Percentiles rank a stretch among this genome's conserved stretches.
phyloP scores from a whole-genome alignment of 2,329 filamentous ascomycete species.

The Nothomitra cinnamomea region DNA sequence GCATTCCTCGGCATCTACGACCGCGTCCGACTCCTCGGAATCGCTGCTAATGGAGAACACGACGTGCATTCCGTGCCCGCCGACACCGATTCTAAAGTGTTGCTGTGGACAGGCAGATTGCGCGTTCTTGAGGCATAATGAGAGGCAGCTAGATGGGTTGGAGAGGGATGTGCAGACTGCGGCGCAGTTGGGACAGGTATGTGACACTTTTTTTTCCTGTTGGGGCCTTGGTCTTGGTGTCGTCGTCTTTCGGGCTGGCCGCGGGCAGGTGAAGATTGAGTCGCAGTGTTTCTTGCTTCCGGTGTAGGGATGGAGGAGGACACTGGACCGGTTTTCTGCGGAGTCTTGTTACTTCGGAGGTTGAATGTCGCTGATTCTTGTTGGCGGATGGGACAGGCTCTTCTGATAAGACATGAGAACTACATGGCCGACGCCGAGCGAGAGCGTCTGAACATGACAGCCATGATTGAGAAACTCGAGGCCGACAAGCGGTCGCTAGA shows the following conservation, averaged over 20 bases:
- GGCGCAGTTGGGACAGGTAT: conserved; percentile 80
- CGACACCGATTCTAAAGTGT: conserved; percentile 31
- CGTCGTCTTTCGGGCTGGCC: too few relatives aligned
- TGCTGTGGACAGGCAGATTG: conserved; percentile 77
- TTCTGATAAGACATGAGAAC: conserved; percentile 80
- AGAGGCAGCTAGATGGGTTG: conserved; percentile 56
- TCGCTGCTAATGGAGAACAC: too few relatives aligned
- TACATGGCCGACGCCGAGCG: conserved; percentile 87
- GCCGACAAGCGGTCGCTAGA: conserved; percentile 37
- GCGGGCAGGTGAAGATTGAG: too few relatives aligned
- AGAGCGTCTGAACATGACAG: conserved; percentile 56
- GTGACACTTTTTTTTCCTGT: conserved; percentile 22
- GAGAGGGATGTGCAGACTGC: conserved; percentile 80
- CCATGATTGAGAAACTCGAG: conserved; percentile 44
- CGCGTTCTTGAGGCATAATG: conserved; percentile 65
- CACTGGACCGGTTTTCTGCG: too few relatives aligned
- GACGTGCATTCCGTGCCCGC: conserved; percentile 2
- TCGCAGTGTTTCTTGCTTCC: too few relatives aligned
- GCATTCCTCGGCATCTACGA: too few relatives aligned
- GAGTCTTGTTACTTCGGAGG: background rate
- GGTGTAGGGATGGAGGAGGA: too few relatives aligned
- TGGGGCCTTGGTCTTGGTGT: background rate
- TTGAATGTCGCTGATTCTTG: conserved; percentile 48
- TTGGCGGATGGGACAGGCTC: conserved; percentile 46
- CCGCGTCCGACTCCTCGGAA: too few relatives aligned